Evolutionary conservation across 169 alveolate species (phyloP).

Genomic region (Plasmodium vinckei): DNA sequence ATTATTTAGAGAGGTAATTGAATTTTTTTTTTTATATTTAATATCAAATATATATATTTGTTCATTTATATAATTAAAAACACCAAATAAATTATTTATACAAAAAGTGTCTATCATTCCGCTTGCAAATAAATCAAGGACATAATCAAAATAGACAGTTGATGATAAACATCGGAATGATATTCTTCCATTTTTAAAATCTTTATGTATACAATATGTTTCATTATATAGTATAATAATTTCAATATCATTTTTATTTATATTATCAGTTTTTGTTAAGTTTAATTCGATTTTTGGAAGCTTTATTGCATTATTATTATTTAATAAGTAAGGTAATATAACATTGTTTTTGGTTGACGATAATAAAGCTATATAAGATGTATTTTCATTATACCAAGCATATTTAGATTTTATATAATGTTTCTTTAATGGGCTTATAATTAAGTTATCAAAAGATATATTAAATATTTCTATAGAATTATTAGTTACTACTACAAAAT

Average conservation of each 20-base stretch:
- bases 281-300: slow-evolving; percentile 61
- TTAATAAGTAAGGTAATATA: slow-evolving; percentile 49
- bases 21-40: slow-evolving; percentile 18
- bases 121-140: slow-evolving; percentile 48
- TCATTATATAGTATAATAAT: slow-evolving; percentile 49
- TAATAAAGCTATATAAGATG: slow-evolving; percentile 62
- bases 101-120: slow-evolving; percentile 21
- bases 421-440: slow-evolving; percentile 38
- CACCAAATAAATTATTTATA: slow-evolving; percentile 43
- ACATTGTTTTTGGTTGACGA: slow-evolving; percentile 44
- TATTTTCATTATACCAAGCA: slow-evolving; percentile 61
- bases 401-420: slow-evolving; percentile 31
- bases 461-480: slow-evolving; percentile 40
- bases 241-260: slow-evolving; percentile 49
- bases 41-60: slow-evolving; percentile 49
- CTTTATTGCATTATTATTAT: slow-evolving; percentile 43
- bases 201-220: slow-evolving; percentile 71
- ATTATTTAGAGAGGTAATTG: neutral
- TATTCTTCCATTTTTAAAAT: slow-evolving; percentile 52
- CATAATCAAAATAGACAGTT: slow-evolving; percentile 59
- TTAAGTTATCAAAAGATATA: slow-evolving; percentile 51
- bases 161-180: slow-evolving; percentile 71
- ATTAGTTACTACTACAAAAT: slow-evolving; percentile 56
- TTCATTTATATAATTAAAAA: slow-evolving; percentile 45
- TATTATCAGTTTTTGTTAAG: slow-evolving; percentile 11